Evolutionary conservation across 2,329 filamentous ascomycete genomes (phyloP).

Genomic region (Fusarium veterinarium): DNA sequence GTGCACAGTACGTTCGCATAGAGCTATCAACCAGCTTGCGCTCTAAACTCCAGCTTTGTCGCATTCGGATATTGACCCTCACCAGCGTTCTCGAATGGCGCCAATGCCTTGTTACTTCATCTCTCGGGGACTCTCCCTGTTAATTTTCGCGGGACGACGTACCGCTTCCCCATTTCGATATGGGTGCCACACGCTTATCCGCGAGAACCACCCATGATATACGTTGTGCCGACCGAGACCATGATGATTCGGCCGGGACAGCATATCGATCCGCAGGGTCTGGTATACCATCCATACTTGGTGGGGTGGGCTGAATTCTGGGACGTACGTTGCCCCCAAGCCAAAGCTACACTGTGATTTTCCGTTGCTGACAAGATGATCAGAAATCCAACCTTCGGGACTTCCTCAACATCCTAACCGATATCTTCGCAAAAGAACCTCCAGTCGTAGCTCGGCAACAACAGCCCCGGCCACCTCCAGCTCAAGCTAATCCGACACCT

Average conservation of each 20-base stretch:
- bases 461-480: constrained; percentile 56
- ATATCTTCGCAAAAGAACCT: constrained; percentile 94
- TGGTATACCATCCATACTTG: constrained; percentile 95
- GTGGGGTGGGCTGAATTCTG: constrained; percentile 89
- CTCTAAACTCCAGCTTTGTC: background rate
- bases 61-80: constrained; percentile 16
- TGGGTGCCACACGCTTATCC: constrained; percentile 96
- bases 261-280: constrained; percentile 92
- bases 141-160: constrained; percentile 86
- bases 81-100: constrained; percentile 87
- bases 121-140: constrained; percentile 92
- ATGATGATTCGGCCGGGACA: constrained; percentile 94
- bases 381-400: constrained; percentile 87
- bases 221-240: constrained; percentile 86
- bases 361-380: constrained; percentile 3
- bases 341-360: background rate
- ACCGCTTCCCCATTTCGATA: constrained; percentile 90
- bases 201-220: constrained; percentile 83
- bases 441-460: constrained; percentile 81
- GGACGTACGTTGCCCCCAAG: constrained; percentile 73
- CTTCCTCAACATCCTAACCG: constrained; percentile 82
- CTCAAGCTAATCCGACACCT: constrained; percentile 56
- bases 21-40: constrained; percentile 47
- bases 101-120: constrained; percentile 86
- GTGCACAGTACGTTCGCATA: constrained; percentile 78